Evolutionary conservation across 768 basidiomycete genomes (phyloP), one percentile per base, ranked within the genome.

Genomic region (Naganishia kalamii): DNA sequence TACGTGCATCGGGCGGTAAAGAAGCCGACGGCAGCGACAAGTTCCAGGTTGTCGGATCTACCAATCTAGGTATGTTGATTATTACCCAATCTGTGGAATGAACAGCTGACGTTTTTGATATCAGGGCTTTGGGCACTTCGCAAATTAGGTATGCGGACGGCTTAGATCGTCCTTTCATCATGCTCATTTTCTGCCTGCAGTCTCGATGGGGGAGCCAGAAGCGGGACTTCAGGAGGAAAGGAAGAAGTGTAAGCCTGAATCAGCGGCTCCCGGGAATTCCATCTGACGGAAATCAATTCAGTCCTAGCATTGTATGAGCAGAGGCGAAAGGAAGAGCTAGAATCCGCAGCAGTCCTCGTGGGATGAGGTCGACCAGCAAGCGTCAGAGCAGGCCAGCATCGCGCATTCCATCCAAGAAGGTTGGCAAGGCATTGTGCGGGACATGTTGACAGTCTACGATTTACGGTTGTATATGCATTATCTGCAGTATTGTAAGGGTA

Each of bases 121-220:
- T 35, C 63, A 65, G 64, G 64, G 6, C 44, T 65, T 35, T 65
- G 64, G 64, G 46, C 54, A 13, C 21, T 47, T 1, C 29, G 41
- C 37, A 44, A 46, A 41, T 27, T 65, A 3, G 64, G 63, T 64
- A 43, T 40, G 63, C 47, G 19, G 0, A 35, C 19, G 1, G 35
- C 13, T 27, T 23, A 3, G n/a, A 35, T 11, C 13, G 1, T 30
- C 21, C 2, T 3, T n/a, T 25, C 19, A 7, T 3, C 2, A 13
- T 35, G 23, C 29, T 54, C 19, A 54, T 54, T 54, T 37, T 23
- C 35, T 37, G n/a, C 25, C 35, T 11, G 35, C 19, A 57, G 54
- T 40, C 35, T 33, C 37, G 4, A 57, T 57, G 54, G 54, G 54
- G 30, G 54, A 57, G 4, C 21, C 33, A 37, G 54, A 57, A 23